phyloP scores from a whole-genome alignment of 129 eudicot genomes.

The Chrysanthemum lavandulifolium region DNA sequence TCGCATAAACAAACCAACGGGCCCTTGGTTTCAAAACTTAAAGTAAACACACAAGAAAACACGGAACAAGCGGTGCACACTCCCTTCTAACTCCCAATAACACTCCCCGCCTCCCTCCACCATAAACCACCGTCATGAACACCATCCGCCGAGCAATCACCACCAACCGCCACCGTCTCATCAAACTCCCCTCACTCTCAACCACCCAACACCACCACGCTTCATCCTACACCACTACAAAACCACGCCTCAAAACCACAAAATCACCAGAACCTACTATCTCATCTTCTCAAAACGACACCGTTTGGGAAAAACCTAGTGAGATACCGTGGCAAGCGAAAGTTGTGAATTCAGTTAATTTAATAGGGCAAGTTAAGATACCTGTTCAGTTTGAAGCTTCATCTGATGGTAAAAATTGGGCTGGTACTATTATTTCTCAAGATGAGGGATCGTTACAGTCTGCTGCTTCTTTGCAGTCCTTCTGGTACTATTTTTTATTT shows the following conservation, averaged over 20 bases:
- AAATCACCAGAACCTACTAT: slow-evolving; percentile 10
- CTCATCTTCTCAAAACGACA: slow-evolving; percentile 13
- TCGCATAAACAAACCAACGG: too few relatives aligned
- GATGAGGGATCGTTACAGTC: slow-evolving; percentile 18
- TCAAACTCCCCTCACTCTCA: slow-evolving; percentile 24
- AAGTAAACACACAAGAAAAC: not conserved
- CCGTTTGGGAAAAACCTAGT: slow-evolving; percentile 56
- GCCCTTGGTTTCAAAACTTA: too few relatives aligned
- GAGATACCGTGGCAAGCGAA: slow-evolving; percentile 69
- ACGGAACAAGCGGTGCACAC: not conserved
- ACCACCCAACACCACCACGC: slow-evolving; percentile 23
- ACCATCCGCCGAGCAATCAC: slow-evolving; percentile 37
- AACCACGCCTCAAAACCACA: slow-evolving; percentile 9
- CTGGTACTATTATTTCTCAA: slow-evolving; percentile 61
- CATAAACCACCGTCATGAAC: slow-evolving; percentile 36
- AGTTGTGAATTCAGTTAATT: slow-evolving; percentile 63
- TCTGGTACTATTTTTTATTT: slow-evolving; percentile 23
- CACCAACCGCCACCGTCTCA: slow-evolving; percentile 29
- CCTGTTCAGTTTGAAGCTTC: slow-evolving; percentile 61
- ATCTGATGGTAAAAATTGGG: slow-evolving; percentile 64
- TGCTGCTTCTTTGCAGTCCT: slow-evolving; percentile 17
- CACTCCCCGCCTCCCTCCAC: slow-evolving; percentile 16
- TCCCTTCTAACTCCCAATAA: not conserved
- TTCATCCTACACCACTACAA: slow-evolving; percentile 17
- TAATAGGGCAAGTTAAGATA: slow-evolving; percentile 49